Evolutionary conservation across 306 rosid genomes (phyloP), one percentile per base, ranked within the genome.

Genomic region (Cucurbita ficifolia): DNA sequence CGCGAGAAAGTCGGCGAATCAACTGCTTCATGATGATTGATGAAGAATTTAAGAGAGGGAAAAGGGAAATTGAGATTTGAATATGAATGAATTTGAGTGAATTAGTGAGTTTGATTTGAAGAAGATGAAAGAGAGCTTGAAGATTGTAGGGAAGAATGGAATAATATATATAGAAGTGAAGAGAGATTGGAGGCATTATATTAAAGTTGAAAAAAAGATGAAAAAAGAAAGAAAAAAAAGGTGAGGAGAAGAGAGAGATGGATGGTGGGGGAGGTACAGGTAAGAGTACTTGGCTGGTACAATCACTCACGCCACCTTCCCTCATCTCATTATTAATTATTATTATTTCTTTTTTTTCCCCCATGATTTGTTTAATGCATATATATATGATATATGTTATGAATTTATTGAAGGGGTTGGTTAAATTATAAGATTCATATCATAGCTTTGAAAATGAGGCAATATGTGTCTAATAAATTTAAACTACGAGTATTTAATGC

Each of bases 201-300:
- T 8, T 7, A 4, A 21, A 57, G 22, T 56, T 2, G 9, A 22
- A 21, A 22, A 1, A 0, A 6, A 56, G 22, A 8, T 0, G n/a
- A n/a, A 0, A 56, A 56, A 9, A 22, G 4, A 24, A 64, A 40
- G 3, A 18, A 1, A 5, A 64, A 63, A 1, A n/a, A 65, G 96
- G 86, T 76, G 64, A 76, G 79, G 96, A 84, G 77, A 89, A 82
- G 84, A 52, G 84, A 81, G 24, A 18, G 48, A 16, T 12, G 60
- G 42, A 65, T 85, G 83, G 72, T 74, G 53, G 72, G 86, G 85
- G 88, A 90, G 93, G 97, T 93, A 93, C 98, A 73, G 91, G 87
- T 82, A 80, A 83, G 90, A 91, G 98, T 93, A 93, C 98, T 90
- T 85, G 87, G 83, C 83, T 73, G 96, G 98, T 93, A 90, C 98